Conservation (phyloP, 148 eudicot species). For the Suaeda aralocaspica region DNA sequence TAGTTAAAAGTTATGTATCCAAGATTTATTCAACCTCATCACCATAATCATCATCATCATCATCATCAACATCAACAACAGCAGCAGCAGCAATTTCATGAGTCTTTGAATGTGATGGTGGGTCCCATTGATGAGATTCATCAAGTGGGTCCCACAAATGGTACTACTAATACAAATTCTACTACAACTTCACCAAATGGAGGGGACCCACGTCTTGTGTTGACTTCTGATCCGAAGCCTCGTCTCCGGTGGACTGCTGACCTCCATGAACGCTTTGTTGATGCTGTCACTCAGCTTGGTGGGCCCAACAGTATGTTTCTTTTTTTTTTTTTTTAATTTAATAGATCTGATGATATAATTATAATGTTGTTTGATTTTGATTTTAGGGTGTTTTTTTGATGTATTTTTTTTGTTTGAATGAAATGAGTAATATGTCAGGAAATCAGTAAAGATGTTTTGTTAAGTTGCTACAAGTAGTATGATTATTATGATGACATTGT, state of each 20-base stretch:
- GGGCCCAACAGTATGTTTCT: constrained; percentile 61
- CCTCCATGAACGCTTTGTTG: constrained; percentile 82
- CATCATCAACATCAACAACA: constrained; percentile 17
- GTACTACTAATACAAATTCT: too few relatives aligned
- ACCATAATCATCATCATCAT: background rate
- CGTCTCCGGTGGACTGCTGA: constrained; percentile 84
- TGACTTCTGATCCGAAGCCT: constrained; percentile 79
- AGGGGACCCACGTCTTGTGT: constrained; percentile 58
- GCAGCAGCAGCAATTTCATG: constrained; percentile 31
- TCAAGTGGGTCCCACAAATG: constrained; percentile 30
- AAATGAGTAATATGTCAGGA: background rate
- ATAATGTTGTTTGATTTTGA: background rate
- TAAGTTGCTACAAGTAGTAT: background rate
- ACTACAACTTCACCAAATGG: background rate
- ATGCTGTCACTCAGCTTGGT: constrained; percentile 88
- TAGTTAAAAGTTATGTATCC: constrained; percentile 33
- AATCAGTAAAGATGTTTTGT: too few relatives aligned
- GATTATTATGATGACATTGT: background rate
- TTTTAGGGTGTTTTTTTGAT: background rate
- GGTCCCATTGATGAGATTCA: constrained; percentile 38
- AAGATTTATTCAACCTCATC: constrained; percentile 39
- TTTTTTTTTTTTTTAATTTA: background rate
- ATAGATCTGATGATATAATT: constrained; percentile 17
- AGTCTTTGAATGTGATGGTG: constrained; percentile 30
- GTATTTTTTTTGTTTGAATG: background rate